Percentiles rank a stretch among this genome's conserved stretches.
Evolutionary conservation across 2,329 filamentous ascomycete genomes (phyloP).

Genomic region (Colletotrichum sp.): DNA sequence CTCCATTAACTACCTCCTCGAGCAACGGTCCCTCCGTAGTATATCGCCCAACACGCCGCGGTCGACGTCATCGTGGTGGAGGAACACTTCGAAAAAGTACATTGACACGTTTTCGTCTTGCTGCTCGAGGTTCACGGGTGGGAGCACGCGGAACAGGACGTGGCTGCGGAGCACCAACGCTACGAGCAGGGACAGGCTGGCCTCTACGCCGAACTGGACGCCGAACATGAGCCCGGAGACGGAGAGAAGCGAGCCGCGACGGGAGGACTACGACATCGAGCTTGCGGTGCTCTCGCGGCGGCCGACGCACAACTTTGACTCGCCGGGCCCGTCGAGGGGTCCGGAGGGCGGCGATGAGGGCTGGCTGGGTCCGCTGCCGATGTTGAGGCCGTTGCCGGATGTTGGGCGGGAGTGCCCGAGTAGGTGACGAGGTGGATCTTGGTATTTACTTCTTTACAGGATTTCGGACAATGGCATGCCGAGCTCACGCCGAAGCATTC

Average conservation of each 20-base stretch:
- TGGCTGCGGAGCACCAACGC: neutral
- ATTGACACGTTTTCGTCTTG: neutral
- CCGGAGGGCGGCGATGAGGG: neutral
- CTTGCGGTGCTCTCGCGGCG: neutral
- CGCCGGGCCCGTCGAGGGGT: neutral
- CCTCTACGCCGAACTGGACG: neutral
- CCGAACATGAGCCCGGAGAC: neutral
- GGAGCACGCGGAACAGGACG: neutral
- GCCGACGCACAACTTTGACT: neutral
- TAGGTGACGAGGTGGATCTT: neutral
- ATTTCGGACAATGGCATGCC: neutral
- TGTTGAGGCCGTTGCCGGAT: neutral
- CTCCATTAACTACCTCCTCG: slow-evolving; percentile 22
- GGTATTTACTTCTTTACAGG: too few relatives aligned
- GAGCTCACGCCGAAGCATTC: neutral
- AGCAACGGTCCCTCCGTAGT: neutral
- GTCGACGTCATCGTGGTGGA: neutral
- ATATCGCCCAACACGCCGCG: neutral
- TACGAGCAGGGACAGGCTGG: neutral
- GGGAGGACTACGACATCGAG: slow-evolving; percentile 6
- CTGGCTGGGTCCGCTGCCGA: neutral
- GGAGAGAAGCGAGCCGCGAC: neutral
- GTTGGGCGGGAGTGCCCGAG: neutral
- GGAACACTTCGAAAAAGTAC: neutral
- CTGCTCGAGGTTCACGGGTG: neutral